Base-by-base conservation (phyloP, 495 filamentous ascomycete genomes). In the Aspergillus carlsbadensis region DNA sequence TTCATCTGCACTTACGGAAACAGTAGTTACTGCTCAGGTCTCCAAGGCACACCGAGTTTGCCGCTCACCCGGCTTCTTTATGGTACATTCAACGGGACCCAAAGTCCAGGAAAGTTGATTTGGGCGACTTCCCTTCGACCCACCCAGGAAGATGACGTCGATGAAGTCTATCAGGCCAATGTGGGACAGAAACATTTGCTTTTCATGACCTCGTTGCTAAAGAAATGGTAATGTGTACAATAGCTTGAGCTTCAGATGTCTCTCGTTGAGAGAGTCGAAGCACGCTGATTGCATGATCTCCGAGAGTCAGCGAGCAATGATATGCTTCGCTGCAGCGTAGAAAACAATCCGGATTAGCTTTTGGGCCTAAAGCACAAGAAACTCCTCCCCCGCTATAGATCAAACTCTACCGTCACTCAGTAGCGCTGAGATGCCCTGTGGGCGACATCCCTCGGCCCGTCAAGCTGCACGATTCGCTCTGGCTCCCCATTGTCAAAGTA, bases 401-500 rank as follows among this genome's bases (percentile, higher is more conserved):
- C 42, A 47, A 31, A 47, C 37, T 21, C 18, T 35, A 35, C 40
- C 52, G 17, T 8, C 3, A 29, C 50, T 54, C 59, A 63, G 41
- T 71, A 71, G 36, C 63, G 65, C 52, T 62, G 71, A 42, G 69
- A 52, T 34, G 60, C 65, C 44, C 70, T 65, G 50, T 65, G 73
- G 22, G 67, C 61, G 33, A 62, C 60, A 43, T 71, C 66, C 35
- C 60, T 50, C 10, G 60, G 51, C 2, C 66, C 68, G 29, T 74
- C 70, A 24, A 70, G 45, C 26, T 29, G 26, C 37, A 63, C 59
- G 48, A 75, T 45, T 43, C 65, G 66, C 41, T 66, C 65, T 31
- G 60, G 66, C 39, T 71, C 70, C 15, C 69, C 67, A 18, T 52
- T 65, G 26, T 73, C 65, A 58, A 75, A 75, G 54, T 76, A 71